Conservation (phyloP, 768 basidiomycete species). For the Podaxis rugospora region DNA sequence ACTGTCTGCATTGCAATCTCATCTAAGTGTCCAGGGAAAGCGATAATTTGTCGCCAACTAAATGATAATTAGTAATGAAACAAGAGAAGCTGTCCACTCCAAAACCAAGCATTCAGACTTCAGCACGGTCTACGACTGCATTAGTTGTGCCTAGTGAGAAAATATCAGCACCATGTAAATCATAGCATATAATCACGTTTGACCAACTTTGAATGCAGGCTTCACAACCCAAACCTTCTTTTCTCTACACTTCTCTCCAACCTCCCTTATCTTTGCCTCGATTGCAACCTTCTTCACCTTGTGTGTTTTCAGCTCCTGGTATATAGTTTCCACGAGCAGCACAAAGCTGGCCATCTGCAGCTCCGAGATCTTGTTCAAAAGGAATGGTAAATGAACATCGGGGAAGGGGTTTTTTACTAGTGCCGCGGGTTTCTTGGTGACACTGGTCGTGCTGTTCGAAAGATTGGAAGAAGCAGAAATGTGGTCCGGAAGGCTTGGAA, state of each 20-base stretch:
- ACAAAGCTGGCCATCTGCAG: constrained; percentile 59
- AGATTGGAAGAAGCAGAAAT: constrained; percentile 13
- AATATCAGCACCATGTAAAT: background rate
- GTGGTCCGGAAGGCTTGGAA: constrained; percentile 39
- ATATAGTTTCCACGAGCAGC: constrained; percentile 68
- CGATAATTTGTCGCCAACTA: background rate
- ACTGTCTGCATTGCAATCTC: background rate
- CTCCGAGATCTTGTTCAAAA: constrained; percentile 59
- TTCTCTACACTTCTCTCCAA: constrained; percentile 70
- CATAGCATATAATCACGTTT: background rate
- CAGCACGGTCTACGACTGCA: background rate
- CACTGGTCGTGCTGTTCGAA: constrained; percentile 7
- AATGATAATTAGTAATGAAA: background rate
- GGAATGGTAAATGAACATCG: constrained; percentile 51
- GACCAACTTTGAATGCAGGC: constrained; percentile 24
- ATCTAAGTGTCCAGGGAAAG: background rate
- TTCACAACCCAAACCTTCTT: constrained; percentile 75
- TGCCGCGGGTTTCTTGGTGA: constrained; percentile 26
- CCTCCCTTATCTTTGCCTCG: constrained; percentile 74
- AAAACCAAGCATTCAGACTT: background rate
- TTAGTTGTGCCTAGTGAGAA: background rate
- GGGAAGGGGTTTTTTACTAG: constrained; percentile 64
- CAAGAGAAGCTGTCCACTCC: background rate
- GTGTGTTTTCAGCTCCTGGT: constrained; percentile 61
- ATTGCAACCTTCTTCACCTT: constrained; percentile 83